Evolutionary conservation across 495 filamentous ascomycete genomes (phyloP).

Genomic region (Penicillium mononematosum): DNA sequence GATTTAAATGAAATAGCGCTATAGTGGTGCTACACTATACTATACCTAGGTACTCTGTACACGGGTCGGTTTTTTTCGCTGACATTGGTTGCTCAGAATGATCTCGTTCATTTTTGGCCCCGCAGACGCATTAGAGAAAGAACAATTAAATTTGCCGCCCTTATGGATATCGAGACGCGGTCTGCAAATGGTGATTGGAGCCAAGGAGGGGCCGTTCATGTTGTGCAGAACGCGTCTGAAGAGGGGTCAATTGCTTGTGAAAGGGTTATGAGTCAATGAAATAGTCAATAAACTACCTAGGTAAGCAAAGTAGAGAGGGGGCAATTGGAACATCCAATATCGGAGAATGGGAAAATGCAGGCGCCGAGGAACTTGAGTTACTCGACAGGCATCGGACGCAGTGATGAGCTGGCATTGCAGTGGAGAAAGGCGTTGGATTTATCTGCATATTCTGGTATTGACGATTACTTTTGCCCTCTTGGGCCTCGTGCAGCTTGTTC

Average conservation of each 20-base stretch:
- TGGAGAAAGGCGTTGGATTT: conserved; percentile 29
- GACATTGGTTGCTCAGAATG: not conserved
- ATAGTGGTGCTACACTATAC: not conserved
- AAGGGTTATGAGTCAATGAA: not conserved
- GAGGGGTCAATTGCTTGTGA: not conserved
- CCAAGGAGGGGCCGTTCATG: conserved; percentile 33
- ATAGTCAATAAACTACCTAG: not conserved
- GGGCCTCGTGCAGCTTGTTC: conserved; percentile 26
- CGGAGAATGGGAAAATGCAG: conserved; percentile 7
- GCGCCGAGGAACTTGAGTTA: conserved; percentile 20
- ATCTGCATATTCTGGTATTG: conserved; percentile 22
- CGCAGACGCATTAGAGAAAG: conserved; percentile 26
- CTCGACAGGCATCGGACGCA: conserved; percentile 64
- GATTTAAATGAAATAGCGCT: not conserved
- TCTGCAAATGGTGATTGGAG: conserved; percentile 23
- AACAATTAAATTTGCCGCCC: conserved; percentile 19
- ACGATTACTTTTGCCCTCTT: conserved; percentile 21
- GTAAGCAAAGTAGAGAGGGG: not conserved
- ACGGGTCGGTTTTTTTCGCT: not conserved
- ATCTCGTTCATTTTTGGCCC: conserved; percentile 18
- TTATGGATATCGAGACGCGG: conserved; percentile 20
- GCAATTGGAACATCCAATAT: not conserved
- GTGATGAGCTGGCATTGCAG: conserved; percentile 83
- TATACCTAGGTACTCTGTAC: not conserved
- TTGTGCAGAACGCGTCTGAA: conserved; percentile 37